A percentile compares a stretch with the other conserved stretches of the same genome.
phyloP scores from a whole-genome alignment of 768 basidiomycete genomes.

The Fomitopsis pulvina region DNA sequence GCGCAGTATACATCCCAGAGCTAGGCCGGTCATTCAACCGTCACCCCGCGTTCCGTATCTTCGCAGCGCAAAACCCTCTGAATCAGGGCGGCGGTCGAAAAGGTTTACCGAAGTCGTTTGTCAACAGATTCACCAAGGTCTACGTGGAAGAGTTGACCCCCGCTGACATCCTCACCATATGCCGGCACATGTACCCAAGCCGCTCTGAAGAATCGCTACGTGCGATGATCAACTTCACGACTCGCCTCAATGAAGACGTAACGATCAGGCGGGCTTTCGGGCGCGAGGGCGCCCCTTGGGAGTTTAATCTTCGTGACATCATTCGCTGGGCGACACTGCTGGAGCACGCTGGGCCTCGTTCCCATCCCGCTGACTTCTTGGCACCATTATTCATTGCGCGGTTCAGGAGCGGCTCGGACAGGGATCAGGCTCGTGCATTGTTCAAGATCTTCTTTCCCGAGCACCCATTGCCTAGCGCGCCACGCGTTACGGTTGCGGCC shows the following conservation, averaged over 20 bases:
- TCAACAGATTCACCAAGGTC: constrained; percentile 98
- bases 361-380: constrained; percentile 58
- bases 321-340: constrained; percentile 78
- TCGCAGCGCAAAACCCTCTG: constrained; percentile 96
- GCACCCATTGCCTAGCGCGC: constrained; percentile 12
- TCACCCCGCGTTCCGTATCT: constrained; percentile 93
- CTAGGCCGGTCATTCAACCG: constrained; percentile 81
- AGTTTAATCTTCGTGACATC: constrained; percentile 95
- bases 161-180: constrained; percentile 73
- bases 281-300: constrained; percentile 86
- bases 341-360: constrained; percentile 21
- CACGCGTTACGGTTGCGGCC: neutral
- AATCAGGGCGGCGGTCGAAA: constrained; percentile 96
- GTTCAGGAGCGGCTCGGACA: constrained; percentile 73
- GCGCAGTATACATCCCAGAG: constrained; percentile 92
- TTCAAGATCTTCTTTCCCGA: constrained; percentile 46
- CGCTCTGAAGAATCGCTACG: constrained; percentile 47
- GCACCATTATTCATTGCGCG: constrained; percentile 77
- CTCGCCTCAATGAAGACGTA: constrained; percentile 59
- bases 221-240: constrained; percentile 81
- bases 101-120: constrained; percentile 93
- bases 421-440: constrained; percentile 40
- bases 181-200: constrained; percentile 63
- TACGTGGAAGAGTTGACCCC: constrained; percentile 81
- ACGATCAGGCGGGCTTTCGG: constrained; percentile 62